Percentiles rank a stretch among this genome's conserved stretches.
phyloP scores from a whole-genome alignment of 2,329 filamentous ascomycete genomes.

The Hymenoscyphus fraxineus region DNA sequence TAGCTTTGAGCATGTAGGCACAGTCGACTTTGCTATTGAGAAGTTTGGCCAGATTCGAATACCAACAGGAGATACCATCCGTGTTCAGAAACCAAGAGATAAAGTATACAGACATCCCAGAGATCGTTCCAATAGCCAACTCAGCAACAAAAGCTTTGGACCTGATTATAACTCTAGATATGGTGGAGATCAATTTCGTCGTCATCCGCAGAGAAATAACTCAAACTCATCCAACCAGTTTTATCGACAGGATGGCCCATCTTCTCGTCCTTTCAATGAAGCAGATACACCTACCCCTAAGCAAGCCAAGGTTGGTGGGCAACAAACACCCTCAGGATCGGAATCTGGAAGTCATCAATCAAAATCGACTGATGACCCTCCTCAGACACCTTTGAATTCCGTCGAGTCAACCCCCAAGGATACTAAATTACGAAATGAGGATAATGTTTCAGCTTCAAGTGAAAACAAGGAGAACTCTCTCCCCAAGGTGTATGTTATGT shows the following conservation, averaged over 20 bases:
- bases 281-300: background rate
- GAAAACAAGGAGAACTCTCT: conserved; percentile 10
- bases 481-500: conserved; percentile 3
- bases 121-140: conserved; percentile 11
- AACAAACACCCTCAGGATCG: background rate
- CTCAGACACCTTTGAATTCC: background rate
- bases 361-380: background rate
- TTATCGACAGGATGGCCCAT: background rate
- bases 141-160: conserved; percentile 9
- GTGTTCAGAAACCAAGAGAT: background rate
- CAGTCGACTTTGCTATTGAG: conserved; percentile 17
- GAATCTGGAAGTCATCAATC: background rate
- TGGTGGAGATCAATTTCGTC: background rate
- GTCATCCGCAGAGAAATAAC: background rate
- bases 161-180: background rate
- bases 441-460: background rate
- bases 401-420: background rate
- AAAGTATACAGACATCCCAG: background rate
- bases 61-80: background rate
- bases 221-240: background rate
- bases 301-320: background rate
- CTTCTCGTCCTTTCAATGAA: background rate
- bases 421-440: background rate
- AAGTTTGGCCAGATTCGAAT: conserved; percentile 1
- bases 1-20: background rate